A percentile compares a stretch with the other conserved stretches of the same genome.
phyloP scores from a whole-genome alignment of 495 filamentous ascomycete genomes.

The Podospora comata region DNA sequence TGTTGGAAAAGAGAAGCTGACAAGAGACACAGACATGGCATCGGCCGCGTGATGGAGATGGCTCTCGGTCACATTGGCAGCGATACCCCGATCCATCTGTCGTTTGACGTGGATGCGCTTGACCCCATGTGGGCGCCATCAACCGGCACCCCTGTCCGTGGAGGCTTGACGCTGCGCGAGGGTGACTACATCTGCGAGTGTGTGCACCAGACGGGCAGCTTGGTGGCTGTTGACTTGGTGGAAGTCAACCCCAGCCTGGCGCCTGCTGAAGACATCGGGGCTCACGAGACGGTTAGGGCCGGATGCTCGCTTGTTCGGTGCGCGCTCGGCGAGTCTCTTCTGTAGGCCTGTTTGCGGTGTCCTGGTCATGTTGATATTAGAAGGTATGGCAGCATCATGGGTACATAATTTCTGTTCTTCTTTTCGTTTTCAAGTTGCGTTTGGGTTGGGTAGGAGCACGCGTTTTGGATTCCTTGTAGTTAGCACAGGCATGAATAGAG shows the following conservation, averaged over 20 bases:
- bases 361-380: neutral
- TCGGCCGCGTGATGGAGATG: slow-evolving; percentile 97
- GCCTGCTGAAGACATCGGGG: slow-evolving; percentile 57
- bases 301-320: slow-evolving; percentile 90
- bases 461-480: neutral
- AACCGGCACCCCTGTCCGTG: slow-evolving; percentile 92
- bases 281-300: slow-evolving; percentile 81
- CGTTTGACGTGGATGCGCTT: slow-evolving; percentile 94
- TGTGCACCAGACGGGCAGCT: slow-evolving; percentile 86
- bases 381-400: neutral
- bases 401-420: neutral
- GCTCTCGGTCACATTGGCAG: slow-evolving; percentile 88
- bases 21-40: slow-evolving; percentile 62
- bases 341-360: slow-evolving; percentile 44
- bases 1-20: neutral
- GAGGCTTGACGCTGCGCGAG: slow-evolving; percentile 92
- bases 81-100: slow-evolving; percentile 93
- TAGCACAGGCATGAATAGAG: neutral
- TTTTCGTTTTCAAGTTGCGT: neutral
- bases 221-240: slow-evolving; percentile 89
- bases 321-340: slow-evolving; percentile 82
- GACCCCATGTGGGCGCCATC: slow-evolving; percentile 95
- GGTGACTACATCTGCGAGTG: slow-evolving; percentile 98
- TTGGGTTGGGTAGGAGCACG: neutral
- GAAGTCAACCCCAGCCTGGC: slow-evolving; percentile 94